Evolutionary conservation across 129 eudicot species (phyloP), one percentile per base, ranked within the genome.

Genomic region (Artemisia argyi): DNA sequence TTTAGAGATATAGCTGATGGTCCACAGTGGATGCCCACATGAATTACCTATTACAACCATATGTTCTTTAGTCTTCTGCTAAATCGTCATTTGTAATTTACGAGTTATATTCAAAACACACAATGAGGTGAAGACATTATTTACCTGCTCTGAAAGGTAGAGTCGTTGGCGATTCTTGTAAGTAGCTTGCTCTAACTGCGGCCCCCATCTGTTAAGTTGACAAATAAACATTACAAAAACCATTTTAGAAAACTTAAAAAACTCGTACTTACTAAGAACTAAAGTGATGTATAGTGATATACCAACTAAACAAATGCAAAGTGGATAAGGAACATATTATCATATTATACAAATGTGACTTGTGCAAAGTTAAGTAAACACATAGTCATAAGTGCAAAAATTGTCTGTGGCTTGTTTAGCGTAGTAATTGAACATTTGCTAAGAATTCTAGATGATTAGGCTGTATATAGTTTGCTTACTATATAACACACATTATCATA

Each of bases 101-200:
- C 54, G 47, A 54, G 55, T 42, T 17, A 65, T 19, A 53, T 49
- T 66, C 57, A 17, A 9, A 16, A 35, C 66, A 61, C 1, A 50
- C 61, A 50, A 49, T 7, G n/a, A 76, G 59, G 35, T 30, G 35
- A 30, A 60, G 11, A 55, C 14, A 66, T 50, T 16, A 73, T 12
- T 71, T 74, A 77, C 98, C 98, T 92, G 96, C 73, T 93, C 97
- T 28, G 98, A 93, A n/a, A 93, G 92, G 81, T 93, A 93, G 4
- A 93, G 92, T 7, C 98, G 88, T 78, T 90, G 97, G 17, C 97
- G 96, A 56, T 84, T 93, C 86, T 93, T 93, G 90, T 93, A 93
- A 56, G 98, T 90, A 14, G 91, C 97, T 74, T 85, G 89, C 81
- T 90, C 98, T 15, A 87, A 65, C 72, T 85, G 88, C 4, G 96